A percentile compares a stretch with the other conserved stretches of the same genome.
Evolutionary conservation across 208 protist genomes (phyloP).

Genomic region (Trypanosoma caninum): DNA sequence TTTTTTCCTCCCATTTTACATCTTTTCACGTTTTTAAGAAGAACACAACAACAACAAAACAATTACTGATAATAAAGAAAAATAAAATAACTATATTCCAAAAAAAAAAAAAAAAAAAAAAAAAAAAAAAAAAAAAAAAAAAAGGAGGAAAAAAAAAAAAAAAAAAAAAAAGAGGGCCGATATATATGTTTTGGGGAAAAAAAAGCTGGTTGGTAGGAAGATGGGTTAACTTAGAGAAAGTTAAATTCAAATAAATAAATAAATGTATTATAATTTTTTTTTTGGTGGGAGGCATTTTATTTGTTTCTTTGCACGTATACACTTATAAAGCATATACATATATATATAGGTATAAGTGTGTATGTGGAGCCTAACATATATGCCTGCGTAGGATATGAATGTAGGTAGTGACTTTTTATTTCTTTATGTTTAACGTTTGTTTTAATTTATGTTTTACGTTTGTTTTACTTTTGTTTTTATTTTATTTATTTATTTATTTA

Average conservation of each 20-base stretch:
- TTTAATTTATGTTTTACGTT: too few species aligned
- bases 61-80: not conserved
- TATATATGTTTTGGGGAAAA: not conserved
- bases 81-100: not conserved
- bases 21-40: not conserved
- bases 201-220: slow-evolving; percentile 4
- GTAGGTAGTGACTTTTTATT: too few species aligned
- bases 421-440: too few species aligned
- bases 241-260: not conserved
- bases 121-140: slow-evolving; percentile 6
- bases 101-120: slow-evolving; percentile 3
- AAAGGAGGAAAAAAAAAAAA: slow-evolving; percentile 5
- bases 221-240: slow-evolving; percentile 6
- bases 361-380: too few species aligned
- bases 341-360: not conserved
- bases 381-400: too few species aligned
- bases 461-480: too few species aligned
- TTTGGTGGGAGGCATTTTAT: too few species aligned
- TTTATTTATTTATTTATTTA: too few species aligned
- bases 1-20: too few species aligned
- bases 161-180: slow-evolving; percentile 1
- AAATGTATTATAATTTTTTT: slow-evolving; percentile 9
- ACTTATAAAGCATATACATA: not conserved
- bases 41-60: slow-evolving; percentile 6
- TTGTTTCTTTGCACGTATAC: not conserved